Percentiles rank a stretch among this genome's conserved stretches.
phyloP scores from a whole-genome alignment of 176 grass and related monocot genomes.

The Coix lacrymajobi region DNA sequence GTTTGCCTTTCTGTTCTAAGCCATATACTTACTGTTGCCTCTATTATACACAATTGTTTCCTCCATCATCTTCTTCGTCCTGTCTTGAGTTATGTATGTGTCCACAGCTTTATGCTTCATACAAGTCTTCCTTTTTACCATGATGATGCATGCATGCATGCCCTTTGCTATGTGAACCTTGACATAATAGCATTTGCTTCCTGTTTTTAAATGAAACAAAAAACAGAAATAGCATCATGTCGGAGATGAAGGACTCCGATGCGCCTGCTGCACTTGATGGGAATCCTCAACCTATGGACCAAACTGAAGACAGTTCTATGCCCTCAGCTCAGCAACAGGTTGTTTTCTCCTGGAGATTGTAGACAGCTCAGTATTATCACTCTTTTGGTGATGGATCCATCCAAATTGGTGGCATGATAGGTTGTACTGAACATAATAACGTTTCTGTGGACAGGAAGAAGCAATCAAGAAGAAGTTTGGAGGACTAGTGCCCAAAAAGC shows the following conservation, averaged over 20 bases:
- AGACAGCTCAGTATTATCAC: neutral
- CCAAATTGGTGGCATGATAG: neutral
- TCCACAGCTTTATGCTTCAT: neutral
- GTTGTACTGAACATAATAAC: conserved; percentile 7
- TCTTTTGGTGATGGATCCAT: conserved; percentile 1
- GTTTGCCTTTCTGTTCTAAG: neutral
- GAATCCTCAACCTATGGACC: conserved; percentile 57
- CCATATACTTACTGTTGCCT: neutral
- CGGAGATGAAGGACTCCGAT: conserved; percentile 34
- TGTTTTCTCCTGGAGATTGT: conserved; percentile 24
- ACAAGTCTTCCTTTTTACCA: neutral
- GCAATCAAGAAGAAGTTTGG: conserved; percentile 85
- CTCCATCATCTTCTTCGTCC: neutral
- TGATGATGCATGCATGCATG: no score
- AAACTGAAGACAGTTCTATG: conserved; percentile 52
- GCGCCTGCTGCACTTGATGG: neutral
- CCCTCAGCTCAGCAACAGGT: conserved; percentile 80
- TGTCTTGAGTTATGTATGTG: neutral
- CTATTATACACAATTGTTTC: neutral
- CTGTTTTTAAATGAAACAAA: neutral
- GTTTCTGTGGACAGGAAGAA: conserved; percentile 51
- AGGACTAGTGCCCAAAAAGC: conserved; percentile 82
- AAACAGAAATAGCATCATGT: conserved; percentile 31
- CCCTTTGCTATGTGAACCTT: neutral
- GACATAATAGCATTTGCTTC: neutral